Conservation (phyloP, 495 filamentous ascomycete species). For the Penicillium nucicola region DNA sequence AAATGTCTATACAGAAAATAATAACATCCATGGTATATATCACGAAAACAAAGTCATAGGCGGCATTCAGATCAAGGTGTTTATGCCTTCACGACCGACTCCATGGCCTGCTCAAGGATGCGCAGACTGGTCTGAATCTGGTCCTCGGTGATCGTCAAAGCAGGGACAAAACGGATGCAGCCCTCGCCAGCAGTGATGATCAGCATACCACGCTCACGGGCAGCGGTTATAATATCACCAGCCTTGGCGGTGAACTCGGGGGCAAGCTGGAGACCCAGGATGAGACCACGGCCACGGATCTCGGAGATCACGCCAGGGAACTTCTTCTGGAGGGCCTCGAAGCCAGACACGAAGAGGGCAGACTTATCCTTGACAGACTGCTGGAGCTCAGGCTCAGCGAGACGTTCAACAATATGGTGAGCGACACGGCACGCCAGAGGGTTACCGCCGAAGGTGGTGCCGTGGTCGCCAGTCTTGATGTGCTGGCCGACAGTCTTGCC, state of each 20-base stretch:
- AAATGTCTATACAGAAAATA: conserved; percentile 1
- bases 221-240: conserved; percentile 68
- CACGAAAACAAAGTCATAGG: conserved; percentile 9
- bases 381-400: conserved; percentile 65
- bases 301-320: conserved; percentile 74
- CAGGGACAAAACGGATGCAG: conserved; percentile 82
- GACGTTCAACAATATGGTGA: conserved; percentile 73
- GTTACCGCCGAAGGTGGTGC: conserved; percentile 96
- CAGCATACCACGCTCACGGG: conserved; percentile 82
- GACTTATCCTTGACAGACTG: conserved; percentile 61
- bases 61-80: conserved; percentile 11
- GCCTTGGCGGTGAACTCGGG: conserved; percentile 59
- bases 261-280: conserved; percentile 78
- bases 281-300: conserved; percentile 77
- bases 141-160: conserved; percentile 68
- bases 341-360: conserved; percentile 59
- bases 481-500: conserved; percentile 71
- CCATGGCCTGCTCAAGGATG: conserved; percentile 76
- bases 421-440: conserved; percentile 82
- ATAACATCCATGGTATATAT: conserved; percentile 21
- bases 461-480: conserved; percentile 91
- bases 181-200: conserved; percentile 91
- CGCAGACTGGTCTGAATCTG: conserved; percentile 72
- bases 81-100: conserved; percentile 38
- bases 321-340: conserved; percentile 58